Evolutionary conservation across 2,329 filamentous ascomycete genomes (phyloP).

Genomic region (Fusarium brachygibbosum): DNA sequence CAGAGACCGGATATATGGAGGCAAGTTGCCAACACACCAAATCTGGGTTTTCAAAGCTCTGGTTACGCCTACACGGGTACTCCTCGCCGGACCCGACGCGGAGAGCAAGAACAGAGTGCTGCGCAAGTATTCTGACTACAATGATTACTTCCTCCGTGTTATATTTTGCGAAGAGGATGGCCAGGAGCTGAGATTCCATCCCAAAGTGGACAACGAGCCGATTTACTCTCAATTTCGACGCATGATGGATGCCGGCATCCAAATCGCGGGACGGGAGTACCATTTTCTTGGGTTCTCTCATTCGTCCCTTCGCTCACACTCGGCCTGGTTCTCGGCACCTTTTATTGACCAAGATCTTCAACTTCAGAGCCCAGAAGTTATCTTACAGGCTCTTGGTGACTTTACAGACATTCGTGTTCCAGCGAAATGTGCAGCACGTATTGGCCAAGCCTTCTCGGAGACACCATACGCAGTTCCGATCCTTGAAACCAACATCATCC

Average conservation of each 20-base stretch:
- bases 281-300: slow-evolving; percentile 83
- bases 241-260: slow-evolving; percentile 70
- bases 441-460: slow-evolving; percentile 80
- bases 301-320: slow-evolving; percentile 79
- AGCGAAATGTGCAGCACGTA: slow-evolving; percentile 70
- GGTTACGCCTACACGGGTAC: slow-evolving; percentile 71
- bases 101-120: slow-evolving; percentile 80
- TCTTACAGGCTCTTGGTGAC: slow-evolving; percentile 64
- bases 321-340: slow-evolving; percentile 72
- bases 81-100: slow-evolving; percentile 71
- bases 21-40: slow-evolving; percentile 55
- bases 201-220: slow-evolving; percentile 58
- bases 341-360: slow-evolving; percentile 56
- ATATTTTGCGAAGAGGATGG: slow-evolving; percentile 82
- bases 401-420: slow-evolving; percentile 66
- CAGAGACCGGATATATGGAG: slow-evolving; percentile 48
- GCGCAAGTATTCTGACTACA: slow-evolving; percentile 71
- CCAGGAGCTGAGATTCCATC: slow-evolving; percentile 70
- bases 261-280: slow-evolving; percentile 73
- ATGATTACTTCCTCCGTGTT: slow-evolving; percentile 77
- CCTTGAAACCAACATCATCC: slow-evolving; percentile 53
- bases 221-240: slow-evolving; percentile 72
- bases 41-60: slow-evolving; percentile 67
- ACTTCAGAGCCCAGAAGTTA: slow-evolving; percentile 56
- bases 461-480: slow-evolving; percentile 74